Percentiles rank a stretch among this genome's conserved stretches.
These are phyloP conservation scores for Pluteus cervinus DNA, from an alignment of 768 basidiomycete species.

Conservation along the genomic window DNA sequence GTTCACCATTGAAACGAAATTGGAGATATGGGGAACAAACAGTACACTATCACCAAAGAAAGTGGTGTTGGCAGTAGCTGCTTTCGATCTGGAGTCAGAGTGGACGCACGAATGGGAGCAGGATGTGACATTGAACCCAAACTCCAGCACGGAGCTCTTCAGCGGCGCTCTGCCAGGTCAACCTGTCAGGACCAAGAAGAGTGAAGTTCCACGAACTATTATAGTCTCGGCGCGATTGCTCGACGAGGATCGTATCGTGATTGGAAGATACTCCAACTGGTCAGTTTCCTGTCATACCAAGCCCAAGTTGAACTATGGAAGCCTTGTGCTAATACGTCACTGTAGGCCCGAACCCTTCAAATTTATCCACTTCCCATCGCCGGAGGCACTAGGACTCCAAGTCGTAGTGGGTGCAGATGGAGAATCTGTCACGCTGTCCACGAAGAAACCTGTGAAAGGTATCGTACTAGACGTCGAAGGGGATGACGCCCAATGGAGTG, in stretches of 20 bases:
- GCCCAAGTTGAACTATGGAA: too few relatives aligned
- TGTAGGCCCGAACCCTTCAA: conserved; percentile 93
- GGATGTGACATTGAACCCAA: conserved; percentile 54
- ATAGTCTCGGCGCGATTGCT: conserved; percentile 68
- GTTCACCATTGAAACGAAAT: conserved; percentile 57
- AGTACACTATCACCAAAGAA: conserved; percentile 54
- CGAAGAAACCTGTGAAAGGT: conserved; percentile 77
- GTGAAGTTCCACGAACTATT: conserved; percentile 60
- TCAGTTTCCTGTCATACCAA: conserved; percentile 24
- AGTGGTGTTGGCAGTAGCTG: conserved; percentile 57
- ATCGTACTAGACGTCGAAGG: conserved; percentile 76
- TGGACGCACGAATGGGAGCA: conserved; percentile 50
- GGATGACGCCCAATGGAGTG: conserved; percentile 71
- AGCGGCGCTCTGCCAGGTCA: conserved; percentile 69
- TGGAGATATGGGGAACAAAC: conserved; percentile 90
- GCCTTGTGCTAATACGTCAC: conserved; percentile 5
- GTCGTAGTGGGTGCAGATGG: conserved; percentile 46
- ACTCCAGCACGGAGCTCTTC: conserved; percentile 82
- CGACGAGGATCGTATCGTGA: conserved; percentile 45
- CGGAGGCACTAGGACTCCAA: conserved; percentile 51
- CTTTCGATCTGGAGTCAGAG: conserved; percentile 59
- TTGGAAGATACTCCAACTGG: conserved; percentile 77
- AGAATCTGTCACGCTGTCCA: conserved; percentile 50
- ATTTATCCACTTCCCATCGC: conserved; percentile 74
- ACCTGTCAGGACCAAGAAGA: conserved; percentile 55